Evolutionary conservation across 2,329 filamentous ascomycete genomes (phyloP).

Genomic region (Talaromyces sp.): DNA sequence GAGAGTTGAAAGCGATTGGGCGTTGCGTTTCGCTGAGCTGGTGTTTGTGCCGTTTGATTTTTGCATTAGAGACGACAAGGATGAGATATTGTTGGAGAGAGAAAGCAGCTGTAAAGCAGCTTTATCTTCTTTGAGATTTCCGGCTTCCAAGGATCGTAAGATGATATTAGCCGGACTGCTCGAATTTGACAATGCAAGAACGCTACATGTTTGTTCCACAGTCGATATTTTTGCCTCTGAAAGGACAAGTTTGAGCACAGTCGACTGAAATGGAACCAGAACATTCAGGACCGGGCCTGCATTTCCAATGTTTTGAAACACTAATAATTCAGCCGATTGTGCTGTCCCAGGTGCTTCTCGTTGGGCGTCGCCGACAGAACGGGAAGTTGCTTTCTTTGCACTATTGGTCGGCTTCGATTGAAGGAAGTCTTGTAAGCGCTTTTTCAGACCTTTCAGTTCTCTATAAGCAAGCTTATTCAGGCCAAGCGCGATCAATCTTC

Average conservation of each 20-base stretch:
- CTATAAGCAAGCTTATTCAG: slow-evolving; percentile 37
- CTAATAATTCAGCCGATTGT: slow-evolving; percentile 33
- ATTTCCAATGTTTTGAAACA: slow-evolving; percentile 26
- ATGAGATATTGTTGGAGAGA: slow-evolving; percentile 37
- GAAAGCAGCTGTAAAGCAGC: slow-evolving; percentile 42
- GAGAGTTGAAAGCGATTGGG: slow-evolving; percentile 26
- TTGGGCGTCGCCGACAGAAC: slow-evolving; percentile 18
- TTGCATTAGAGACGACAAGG: slow-evolving; percentile 24
- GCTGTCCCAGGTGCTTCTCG: slow-evolving; percentile 25
- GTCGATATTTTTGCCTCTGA: slow-evolving; percentile 28
- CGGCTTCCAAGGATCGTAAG: slow-evolving; percentile 31
- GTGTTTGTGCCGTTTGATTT: slow-evolving; percentile 13
- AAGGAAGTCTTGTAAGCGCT: slow-evolving; percentile 30
- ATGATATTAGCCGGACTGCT: slow-evolving; percentile 39
- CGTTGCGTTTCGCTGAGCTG: slow-evolving; percentile 16
- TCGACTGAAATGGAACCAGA: slow-evolving; percentile 37
- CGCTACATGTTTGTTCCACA: slow-evolving; percentile 26
- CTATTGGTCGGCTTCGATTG: slow-evolving; percentile 12
- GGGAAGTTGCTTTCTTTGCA: slow-evolving; percentile 13
- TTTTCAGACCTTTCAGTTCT: slow-evolving; percentile 37
- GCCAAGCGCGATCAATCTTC: slow-evolving; percentile 37
- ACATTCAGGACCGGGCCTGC: slow-evolving; percentile 26
- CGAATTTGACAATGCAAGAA: slow-evolving; percentile 29
- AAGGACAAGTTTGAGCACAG: slow-evolving; percentile 34
- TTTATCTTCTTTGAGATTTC: slow-evolving; percentile 33